Evolutionary conservation across 139 green algal genomes (phyloP).

Genomic region (Chlamydomonas applanata): DNA sequence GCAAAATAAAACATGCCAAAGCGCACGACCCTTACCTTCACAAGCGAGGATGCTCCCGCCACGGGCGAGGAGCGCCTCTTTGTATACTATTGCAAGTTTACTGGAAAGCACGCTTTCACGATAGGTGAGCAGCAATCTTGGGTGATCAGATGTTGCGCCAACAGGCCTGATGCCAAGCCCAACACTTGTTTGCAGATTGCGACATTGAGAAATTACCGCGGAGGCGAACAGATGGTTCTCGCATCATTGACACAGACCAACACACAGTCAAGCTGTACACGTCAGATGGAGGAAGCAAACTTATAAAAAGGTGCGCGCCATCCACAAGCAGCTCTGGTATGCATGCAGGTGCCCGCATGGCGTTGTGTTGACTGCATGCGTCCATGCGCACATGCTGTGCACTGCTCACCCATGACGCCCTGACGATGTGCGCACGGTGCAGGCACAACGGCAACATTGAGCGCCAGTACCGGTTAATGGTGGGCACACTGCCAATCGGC

Average conservation of each 20-base stretch:
- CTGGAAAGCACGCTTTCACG: slow-evolving; percentile 76
- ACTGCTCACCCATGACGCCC: not conserved
- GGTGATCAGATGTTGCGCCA: not conserved
- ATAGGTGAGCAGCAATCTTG: too few relatives aligned
- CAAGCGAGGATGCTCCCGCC: slow-evolving; percentile 49
- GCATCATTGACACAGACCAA: slow-evolving; percentile 65
- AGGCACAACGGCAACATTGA: slow-evolving; percentile 63
- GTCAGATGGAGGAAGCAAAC: slow-evolving; percentile 60
- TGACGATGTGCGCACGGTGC: not conserved
- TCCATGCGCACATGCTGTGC: not conserved
- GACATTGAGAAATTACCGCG: slow-evolving; percentile 71
- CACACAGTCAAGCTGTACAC: slow-evolving; percentile 71
- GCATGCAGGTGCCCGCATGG: not conserved
- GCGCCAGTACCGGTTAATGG: slow-evolving; percentile 67
- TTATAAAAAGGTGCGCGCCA: slow-evolving; percentile 47
- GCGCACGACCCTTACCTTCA: slow-evolving; percentile 64
- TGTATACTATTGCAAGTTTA: slow-evolving; percentile 88
- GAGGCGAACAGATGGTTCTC: slow-evolving; percentile 65
- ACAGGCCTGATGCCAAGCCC: not conserved
- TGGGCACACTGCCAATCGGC: slow-evolving; percentile 72
- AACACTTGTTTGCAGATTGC: slow-evolving; percentile 38
- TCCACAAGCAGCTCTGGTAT: too few relatives aligned
- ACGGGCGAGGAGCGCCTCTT: slow-evolving; percentile 44
- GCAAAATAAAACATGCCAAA: too few relatives aligned
- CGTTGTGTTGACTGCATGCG: not conserved